Evolutionary conservation across 2,329 filamentous ascomycete species (phyloP), one percentile per base, ranked within the genome.

Genomic region (Lecanicillium sp.): DNA sequence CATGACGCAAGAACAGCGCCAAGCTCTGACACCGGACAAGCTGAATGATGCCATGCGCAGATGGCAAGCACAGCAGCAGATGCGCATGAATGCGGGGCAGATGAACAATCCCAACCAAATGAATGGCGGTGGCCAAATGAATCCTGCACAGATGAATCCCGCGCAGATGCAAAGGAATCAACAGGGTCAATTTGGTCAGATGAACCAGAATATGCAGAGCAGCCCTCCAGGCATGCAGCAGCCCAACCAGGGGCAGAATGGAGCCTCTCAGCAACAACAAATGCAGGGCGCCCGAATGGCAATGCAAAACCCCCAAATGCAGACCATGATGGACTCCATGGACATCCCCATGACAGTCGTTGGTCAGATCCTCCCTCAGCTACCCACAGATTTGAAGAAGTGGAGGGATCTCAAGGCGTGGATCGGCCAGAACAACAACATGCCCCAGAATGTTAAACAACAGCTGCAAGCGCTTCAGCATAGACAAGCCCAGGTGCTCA

Each of bases 1-100:
- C 32, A 65, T 80, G 59, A 53, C 54, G 2, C 55, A 57, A 0
- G 71, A 76, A 13, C 63, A 70, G 36, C 64, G 68, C 20, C 57
- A 64, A 29, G 54, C 59, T 2, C 54, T 78, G 33, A 60, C 70
- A 0, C 62, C 60, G 0, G 70, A 75, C 2, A 73, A 73, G 51
- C 51, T 74, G 9, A 64, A 65, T 17, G 73, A 78, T 29, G 51
- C 74, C 37, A 59, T 78, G 35, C 53, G 58, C 14, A 70, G 64
- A 44, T 75, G 69, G 70, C 59, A 69, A 42, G 59, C 53, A 37
- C 60, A 56, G 22, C 53, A 60, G 28, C 57, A 55, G 35, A 52
- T 58, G 46, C 46, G 49, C 13, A 51, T 60, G 51, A 58, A 53
- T 19, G 53, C 45, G n/a, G 53, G 44, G 9, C 54, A 45, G 20